phyloP scores from a whole-genome alignment of 1,139 yeast genomes.

The Saccharomyces hybrid region DNA sequence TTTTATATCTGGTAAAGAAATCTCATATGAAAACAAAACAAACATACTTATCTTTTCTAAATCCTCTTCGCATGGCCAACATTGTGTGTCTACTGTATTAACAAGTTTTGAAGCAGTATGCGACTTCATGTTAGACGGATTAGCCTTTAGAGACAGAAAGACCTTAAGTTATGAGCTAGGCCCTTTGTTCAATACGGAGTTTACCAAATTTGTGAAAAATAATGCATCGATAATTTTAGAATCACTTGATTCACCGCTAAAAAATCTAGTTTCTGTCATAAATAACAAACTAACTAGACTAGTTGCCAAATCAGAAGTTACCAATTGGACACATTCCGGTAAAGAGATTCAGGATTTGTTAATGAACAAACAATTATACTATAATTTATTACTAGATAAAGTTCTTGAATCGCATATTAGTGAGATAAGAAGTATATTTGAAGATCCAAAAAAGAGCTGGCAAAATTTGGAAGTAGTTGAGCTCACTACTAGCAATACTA shows the following conservation, averaged over 20 bases:
- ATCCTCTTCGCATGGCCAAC: neutral
- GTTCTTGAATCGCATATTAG: conserved; percentile 16
- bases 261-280: conserved; percentile 7
- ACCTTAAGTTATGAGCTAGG: conserved; percentile 16
- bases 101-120: conserved; percentile 13
- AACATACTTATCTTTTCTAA: neutral
- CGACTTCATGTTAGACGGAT: conserved; percentile 12
- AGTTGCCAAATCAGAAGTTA: conserved; percentile 4
- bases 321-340: conserved; percentile 16
- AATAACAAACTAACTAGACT: conserved; percentile 12
- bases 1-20: conserved; percentile 6
- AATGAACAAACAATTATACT: conserved; percentile 18
- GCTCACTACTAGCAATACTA: neutral
- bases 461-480: neutral
- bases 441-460: conserved; percentile 8
- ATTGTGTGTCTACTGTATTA: conserved; percentile 1
- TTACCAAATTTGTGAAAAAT: conserved; percentile 18
- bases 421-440: conserved; percentile 15
- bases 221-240: conserved; percentile 19
- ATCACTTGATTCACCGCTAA: conserved; percentile 8
- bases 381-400: conserved; percentile 22
- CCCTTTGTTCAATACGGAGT: conserved; percentile 17
- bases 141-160: conserved; percentile 4
- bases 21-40: conserved; percentile 3
- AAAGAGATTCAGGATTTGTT: conserved; percentile 16